Evolutionary conservation across 495 filamentous ascomycete genomes (phyloP), one percentile per base, ranked within the genome.

Genomic region (Daldinia caldariorum): DNA sequence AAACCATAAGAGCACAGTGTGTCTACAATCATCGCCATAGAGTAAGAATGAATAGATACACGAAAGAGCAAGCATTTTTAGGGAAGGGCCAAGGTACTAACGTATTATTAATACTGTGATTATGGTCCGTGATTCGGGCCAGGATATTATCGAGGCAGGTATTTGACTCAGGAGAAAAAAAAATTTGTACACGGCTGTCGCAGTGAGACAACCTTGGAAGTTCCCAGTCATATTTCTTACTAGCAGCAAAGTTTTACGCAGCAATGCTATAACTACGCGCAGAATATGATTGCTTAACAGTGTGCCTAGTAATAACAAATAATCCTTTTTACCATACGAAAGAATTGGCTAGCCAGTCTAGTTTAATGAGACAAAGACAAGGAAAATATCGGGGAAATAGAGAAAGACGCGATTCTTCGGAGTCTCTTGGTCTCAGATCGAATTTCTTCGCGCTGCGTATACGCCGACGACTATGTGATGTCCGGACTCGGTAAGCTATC

Each of bases 401-500:
- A 51, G 4, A 3, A 31, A 51, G 20, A 14, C 12, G 7, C 16
- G 6, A n/a, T 56, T 22, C 10, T 18, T 37, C 53, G 31, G 31
- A 56, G 53, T 20, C 53, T 56, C 53, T 6, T 53, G 49, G 35
- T 63, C 51, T 32, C 61, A 37, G 53, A 31, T 43, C 16, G 32
- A 58, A 39, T 18, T 58, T 10, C n/a, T 58, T 20, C 56, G 12
- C 20, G 16, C n/a, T 20, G 10, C 56, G 20, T 20, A 38, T 20
- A 37, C 31, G 9, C 22, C 37, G 57, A 10, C 31, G 26, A 12
- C 45, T 59, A 57, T 22, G 41, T 55, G 49, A 64, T 63, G 58
- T 66, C 51, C 47, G 51, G 58, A 67, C 59, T 67, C 69, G 59
- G 69, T 63, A 55, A 41, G 26, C 51, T 45, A 47, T 32, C 59